Evolutionary conservation across 345 rosid genomes (phyloP), one percentile per base, ranked within the genome.

Genomic region (Eucalyptus rudis): DNA sequence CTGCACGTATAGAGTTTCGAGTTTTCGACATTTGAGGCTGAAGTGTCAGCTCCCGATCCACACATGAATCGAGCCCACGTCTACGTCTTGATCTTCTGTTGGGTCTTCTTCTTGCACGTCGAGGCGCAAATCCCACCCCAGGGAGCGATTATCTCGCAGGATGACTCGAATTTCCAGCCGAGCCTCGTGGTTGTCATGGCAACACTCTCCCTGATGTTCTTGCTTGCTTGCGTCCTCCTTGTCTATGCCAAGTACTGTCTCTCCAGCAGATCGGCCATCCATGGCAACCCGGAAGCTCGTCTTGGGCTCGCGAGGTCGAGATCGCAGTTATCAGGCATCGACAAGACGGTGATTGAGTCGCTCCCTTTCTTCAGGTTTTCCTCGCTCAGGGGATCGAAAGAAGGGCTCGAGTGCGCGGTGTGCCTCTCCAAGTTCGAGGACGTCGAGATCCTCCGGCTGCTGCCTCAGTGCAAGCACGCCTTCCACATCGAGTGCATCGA

Each of bases 281-380:
- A 10, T 36, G 25, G 81, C 7, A 4, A 71, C 81, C 81, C 1
- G 13, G 81, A 33, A 71, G 81, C 81, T 71, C 81, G 2, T 71
- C 24, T 19, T 33, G 25, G 81, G 81, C 13, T 71, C 24, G 2
- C 25, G 25, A 83, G 93, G 17, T 93, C 96, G 8, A 90, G 89
- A 43, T 93, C 94, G 29, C 90, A 92, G 40, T 94, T 93, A 71
- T 94, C 98, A 2, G 99, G 99, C 31, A 92, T 97, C 9, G 97
- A 97, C 59, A 92, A 94, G 89, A 86, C 94, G 1, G 96, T 94
- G 13, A 91, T 97, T 3, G 96, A 97, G 71, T 96, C 99, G 2
- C 99, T 97, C 86, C 99, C 99, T 86, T 93, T 96, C 93, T 96
- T 97, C 88, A 91, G 91, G 89, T 97, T 96, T 93, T 94, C 97